phyloP scores from a whole-genome alignment of 495 filamentous ascomycete genomes.

The Lepidopterella palustris region DNA sequence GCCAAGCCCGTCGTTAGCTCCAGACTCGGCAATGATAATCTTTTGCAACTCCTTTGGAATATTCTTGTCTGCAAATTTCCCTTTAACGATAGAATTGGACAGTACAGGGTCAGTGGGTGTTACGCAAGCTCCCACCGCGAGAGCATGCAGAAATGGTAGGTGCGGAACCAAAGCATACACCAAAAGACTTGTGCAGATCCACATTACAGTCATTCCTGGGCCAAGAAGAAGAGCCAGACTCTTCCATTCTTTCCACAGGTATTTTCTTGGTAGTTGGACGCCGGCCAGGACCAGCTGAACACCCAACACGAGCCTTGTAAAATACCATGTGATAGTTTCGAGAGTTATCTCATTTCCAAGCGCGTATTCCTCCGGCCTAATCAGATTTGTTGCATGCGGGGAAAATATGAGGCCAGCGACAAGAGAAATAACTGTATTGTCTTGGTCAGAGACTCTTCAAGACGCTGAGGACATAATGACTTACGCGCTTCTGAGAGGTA shows the following conservation, averaged over 20 bases:
- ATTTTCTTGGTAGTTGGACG: conserved; percentile 83
- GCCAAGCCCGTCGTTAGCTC: conserved; percentile 89
- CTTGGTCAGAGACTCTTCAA: conserved; percentile 1
- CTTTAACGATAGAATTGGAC: conserved; percentile 87
- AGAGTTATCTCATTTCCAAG: conserved; percentile 53
- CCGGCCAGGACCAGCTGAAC: conserved; percentile 88
- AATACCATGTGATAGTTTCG: conserved; percentile 65
- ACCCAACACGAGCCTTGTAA: conserved; percentile 81
- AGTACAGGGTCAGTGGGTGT: conserved; percentile 90
- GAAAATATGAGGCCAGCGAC: conserved; percentile 72
- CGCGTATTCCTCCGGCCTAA: conserved; percentile 72
- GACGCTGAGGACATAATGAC: conserved; percentile 29
- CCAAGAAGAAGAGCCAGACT: conserved; percentile 69
- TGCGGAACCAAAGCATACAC: conserved; percentile 74
- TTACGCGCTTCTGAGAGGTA: conserved; percentile 85
- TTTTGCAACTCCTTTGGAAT: conserved; percentile 74
- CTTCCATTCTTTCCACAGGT: conserved; percentile 74
- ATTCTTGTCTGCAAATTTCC: conserved; percentile 87
- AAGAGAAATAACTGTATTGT: conserved; percentile 65
- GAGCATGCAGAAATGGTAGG: conserved; percentile 65
- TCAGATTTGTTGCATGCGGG: conserved; percentile 68
- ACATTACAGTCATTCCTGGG: conserved; percentile 84
- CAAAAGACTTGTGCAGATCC: conserved; percentile 72
- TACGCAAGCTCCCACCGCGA: conserved; percentile 75
- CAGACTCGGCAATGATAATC: conserved; percentile 85